These are phyloP conservation scores for Paulownia fortunei DNA, from an alignment of 257 asterid species.

Conservation along the genomic window DNA sequence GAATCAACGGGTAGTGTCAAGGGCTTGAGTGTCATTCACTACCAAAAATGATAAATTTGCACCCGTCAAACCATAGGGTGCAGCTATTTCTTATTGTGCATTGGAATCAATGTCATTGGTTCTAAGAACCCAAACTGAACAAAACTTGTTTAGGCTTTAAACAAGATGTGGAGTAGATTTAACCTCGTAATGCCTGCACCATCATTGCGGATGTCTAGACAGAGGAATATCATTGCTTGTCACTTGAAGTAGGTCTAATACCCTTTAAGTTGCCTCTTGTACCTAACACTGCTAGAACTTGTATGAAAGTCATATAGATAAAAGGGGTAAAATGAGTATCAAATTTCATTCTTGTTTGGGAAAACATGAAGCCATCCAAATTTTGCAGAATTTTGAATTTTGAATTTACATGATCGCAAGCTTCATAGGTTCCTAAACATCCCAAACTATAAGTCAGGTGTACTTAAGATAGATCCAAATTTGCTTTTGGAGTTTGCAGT, in stretches of 20 bases:
- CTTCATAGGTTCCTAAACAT: neutral
- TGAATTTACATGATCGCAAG: neutral
- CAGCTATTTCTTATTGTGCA: neutral
- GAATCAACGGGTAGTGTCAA: neutral
- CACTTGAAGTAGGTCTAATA: neutral
- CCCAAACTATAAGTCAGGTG: conserved; percentile 5
- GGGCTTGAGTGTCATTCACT: neutral
- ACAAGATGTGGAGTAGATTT: neutral
- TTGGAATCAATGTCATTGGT: neutral
- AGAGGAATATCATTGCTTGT: neutral
- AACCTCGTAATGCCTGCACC: neutral
- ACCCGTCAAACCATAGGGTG: neutral
- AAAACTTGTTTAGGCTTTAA: neutral
- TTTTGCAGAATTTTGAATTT: conserved; percentile 7
- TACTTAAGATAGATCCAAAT: neutral
- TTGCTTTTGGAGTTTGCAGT: neutral
- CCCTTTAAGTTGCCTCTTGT: neutral
- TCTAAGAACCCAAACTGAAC: neutral
- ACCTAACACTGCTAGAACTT: neutral
- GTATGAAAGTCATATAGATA: neutral
- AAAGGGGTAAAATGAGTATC: neutral
- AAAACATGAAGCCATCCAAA: neutral
- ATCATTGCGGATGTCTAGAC: neutral
- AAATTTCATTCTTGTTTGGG: neutral
- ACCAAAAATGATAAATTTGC: neutral